These are phyloP conservation scores for Ramularia endophylla DNA, from an alignment of 2,329 filamentous ascomycete species.

Conservation along the genomic window DNA sequence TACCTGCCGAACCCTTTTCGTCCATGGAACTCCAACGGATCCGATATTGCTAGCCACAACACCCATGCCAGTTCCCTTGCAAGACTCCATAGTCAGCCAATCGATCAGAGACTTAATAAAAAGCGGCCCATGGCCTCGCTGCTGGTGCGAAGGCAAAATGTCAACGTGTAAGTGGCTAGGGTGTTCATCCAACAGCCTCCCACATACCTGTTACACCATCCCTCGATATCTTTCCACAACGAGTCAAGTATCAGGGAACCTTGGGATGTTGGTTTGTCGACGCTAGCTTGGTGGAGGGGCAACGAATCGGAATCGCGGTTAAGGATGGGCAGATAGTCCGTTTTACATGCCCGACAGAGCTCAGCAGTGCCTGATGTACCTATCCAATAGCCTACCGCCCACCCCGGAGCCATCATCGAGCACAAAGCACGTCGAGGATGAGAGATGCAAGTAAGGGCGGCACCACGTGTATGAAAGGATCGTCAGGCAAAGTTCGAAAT, in stretches of 20 bases:
- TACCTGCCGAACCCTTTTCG: neutral
- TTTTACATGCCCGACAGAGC: conserved; percentile 27
- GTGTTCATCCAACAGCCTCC: too few relatives aligned
- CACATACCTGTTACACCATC: conserved; percentile 9
- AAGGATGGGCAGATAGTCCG: conserved; percentile 25
- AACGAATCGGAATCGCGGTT: too few relatives aligned
- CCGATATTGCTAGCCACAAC: conserved; percentile 30
- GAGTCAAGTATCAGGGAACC: conserved; percentile 5
- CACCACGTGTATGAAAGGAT: conserved; percentile 20
- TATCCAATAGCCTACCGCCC: conserved; percentile 35
- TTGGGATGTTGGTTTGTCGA: neutral
- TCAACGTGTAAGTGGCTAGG: conserved; percentile 37
- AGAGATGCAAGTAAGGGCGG: conserved; percentile 28
- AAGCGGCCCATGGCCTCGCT: conserved; percentile 28
- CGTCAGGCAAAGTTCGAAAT: too few relatives aligned
- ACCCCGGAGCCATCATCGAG: conserved; percentile 30
- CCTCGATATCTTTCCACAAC: conserved; percentile 12
- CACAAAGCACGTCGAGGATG: conserved; percentile 30
- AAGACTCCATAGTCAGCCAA: conserved; percentile 21
- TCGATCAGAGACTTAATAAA: conserved; percentile 27
- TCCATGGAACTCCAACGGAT: conserved; percentile 18
- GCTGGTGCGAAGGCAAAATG: conserved; percentile 30
- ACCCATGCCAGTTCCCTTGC: conserved; percentile 31
- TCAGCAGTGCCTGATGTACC: conserved; percentile 26
- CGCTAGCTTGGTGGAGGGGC: neutral